These are phyloP conservation scores for Pseudozyma sp. DNA, from an alignment of 1,284 basidiomycete genomes.

Conservation along the genomic window DNA sequence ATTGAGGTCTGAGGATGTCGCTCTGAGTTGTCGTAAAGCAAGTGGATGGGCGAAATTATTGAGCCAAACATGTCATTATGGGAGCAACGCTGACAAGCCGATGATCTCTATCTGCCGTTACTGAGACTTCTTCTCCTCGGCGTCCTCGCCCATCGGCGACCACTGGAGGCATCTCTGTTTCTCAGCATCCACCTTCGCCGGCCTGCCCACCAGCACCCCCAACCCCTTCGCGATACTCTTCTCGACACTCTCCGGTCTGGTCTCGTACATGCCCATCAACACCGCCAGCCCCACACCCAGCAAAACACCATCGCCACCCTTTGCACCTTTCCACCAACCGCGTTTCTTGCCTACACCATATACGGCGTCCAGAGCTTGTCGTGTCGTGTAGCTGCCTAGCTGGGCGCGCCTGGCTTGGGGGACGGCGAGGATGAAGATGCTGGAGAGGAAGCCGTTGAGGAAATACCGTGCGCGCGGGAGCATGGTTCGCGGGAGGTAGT, in stretches of 20 bases:
- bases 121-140: conserved; percentile 9
- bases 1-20: neutral
- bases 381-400: conserved; percentile 49
- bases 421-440: conserved; percentile 56
- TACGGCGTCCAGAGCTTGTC: conserved; percentile 31
- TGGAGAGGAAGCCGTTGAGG: conserved; percentile 56
- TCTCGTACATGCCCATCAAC: conserved; percentile 49
- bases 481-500: conserved; percentile 55
- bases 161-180: conserved; percentile 30
- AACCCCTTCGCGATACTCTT: conserved; percentile 11
- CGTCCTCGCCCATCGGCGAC: neutral
- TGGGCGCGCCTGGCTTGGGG: conserved; percentile 41
- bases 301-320: conserved; percentile 41
- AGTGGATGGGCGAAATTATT: too few species aligned
- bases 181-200: conserved; percentile 19
- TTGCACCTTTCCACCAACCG: conserved; percentile 27
- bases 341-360: conserved; percentile 39
- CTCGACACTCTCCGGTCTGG: conserved; percentile 35
- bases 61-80: too few species aligned
- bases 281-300: conserved; percentile 47
- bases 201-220: conserved; percentile 17
- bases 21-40: too few species aligned
- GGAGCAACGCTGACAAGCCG: too few species aligned
- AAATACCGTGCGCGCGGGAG: conserved; percentile 53
- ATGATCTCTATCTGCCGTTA: too few species aligned